Evolutionary conservation across 768 basidiomycete genomes (phyloP), one percentile per base, ranked within the genome.

Genomic region (Calocybe cyanea): DNA sequence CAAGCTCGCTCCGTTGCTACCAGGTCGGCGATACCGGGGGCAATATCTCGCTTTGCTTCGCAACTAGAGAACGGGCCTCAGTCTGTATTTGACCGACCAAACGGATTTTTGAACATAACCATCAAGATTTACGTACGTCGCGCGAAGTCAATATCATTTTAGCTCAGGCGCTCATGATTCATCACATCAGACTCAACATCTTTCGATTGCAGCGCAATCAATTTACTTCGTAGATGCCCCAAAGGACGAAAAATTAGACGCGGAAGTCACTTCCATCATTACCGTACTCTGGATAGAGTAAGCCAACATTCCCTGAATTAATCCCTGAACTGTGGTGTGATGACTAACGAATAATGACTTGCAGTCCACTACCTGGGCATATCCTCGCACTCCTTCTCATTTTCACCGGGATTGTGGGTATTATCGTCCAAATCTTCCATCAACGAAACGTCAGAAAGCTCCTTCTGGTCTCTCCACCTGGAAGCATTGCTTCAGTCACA

Each of bases 281-380:
- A 71, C 76, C 17, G 71, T 82, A 19, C 62, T 87, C 38, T 72
- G 69, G 52, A 64, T 87, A 28, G 76, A 84, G 85, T 86, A 56
- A 38, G 81, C 67, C 19, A 25, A 44, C 28, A 7, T 32, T 14
- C 42, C 13, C 34, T n/a, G n/a, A n/a, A n/a, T n/a, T n/a, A n/a
- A n/a, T n/a, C n/a, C n/a, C n/a, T 18, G 11, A 13, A 20, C 19
- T 11, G 7, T n/a, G 11, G 21, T 13, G 18, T 36, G 36, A 11
- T 34, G 7, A 42, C 20, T 41, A 14, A 37, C 21, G 44, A 5
- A 10, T n/a, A 6, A 10, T 39, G n/a, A 17, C 14, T 15, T 46
- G 14, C 51, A 87, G 85, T 39, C 63, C 75, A 0, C 54, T 82
- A n/a, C 69, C 81, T 1, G 71, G 71, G 0, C 75, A 81, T 45